phyloP scores from a whole-genome alignment of 495 filamentous ascomycete genomes.

The Penicillium bovifimosum region DNA sequence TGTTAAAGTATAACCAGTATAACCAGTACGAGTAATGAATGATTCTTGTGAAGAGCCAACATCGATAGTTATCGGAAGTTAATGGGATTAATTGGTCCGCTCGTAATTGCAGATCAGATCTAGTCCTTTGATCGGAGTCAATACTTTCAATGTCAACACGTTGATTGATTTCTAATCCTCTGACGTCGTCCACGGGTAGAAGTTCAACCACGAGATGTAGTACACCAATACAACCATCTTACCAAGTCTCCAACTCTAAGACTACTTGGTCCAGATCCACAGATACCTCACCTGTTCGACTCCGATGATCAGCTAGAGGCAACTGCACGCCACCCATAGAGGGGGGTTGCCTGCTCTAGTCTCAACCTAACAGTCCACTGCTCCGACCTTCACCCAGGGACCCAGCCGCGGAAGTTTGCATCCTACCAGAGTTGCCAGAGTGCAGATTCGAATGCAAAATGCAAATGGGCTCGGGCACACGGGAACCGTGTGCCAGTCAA shows the following conservation, averaged over 20 bases:
- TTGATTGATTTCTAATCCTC: not conserved
- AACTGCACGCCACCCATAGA: not conserved
- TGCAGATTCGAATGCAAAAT: not conserved
- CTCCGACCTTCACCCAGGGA: not conserved
- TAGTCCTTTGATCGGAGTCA: not conserved
- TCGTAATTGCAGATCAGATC: not conserved
- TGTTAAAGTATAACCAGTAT: too few relatives aligned
- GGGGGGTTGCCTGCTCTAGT: conserved; percentile 2
- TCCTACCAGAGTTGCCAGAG: not conserved
- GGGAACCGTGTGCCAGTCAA: conserved; percentile 2
- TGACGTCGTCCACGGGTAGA: not conserved
- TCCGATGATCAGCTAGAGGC: not conserved
- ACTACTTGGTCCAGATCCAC: conserved; percentile 2
- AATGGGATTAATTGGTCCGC: not conserved
- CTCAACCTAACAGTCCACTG: not conserved
- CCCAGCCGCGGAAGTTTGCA: not conserved
- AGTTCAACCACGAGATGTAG: too few relatives aligned
- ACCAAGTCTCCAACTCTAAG: not conserved
- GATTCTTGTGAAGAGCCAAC: not conserved
- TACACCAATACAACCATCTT: too few relatives aligned
- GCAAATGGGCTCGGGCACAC: not conserved
- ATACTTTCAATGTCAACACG: not conserved
- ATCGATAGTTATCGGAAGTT: not conserved
- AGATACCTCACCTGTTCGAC: not conserved
- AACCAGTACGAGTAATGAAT: too few relatives aligned